Conservation (phyloP, 2,329 filamentous ascomycete genomes). For the Myriosclerotinia duriaeana region DNA sequence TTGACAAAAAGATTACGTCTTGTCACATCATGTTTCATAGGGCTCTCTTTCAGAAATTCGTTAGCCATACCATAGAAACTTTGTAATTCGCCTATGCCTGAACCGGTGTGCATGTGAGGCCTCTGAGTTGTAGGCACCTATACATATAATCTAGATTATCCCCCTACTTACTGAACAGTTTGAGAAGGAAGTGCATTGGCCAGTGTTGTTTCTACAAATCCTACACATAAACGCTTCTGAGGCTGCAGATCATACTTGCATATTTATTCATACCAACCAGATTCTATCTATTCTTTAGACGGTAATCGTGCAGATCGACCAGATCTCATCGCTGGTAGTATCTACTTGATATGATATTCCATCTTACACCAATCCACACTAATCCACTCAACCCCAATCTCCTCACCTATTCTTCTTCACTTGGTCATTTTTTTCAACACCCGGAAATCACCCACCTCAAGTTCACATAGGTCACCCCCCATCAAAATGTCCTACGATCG, state of each 20-base stretch:
- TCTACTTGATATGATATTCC: neutral
- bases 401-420: neutral
- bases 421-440: neutral
- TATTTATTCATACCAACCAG: neutral
- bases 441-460: neutral
- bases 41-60: neutral
- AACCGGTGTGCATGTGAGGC: neutral
- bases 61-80: neutral
- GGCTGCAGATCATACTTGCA: conserved; percentile 4
- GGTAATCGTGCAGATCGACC: neutral
- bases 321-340: neutral
- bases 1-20: neutral
- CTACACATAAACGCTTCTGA: neutral
- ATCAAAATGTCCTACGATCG: conserved; percentile 13
- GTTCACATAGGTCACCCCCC: no score
- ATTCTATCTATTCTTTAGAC: neutral
- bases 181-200: neutral
- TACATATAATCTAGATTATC: conserved; percentile 15
- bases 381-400: neutral
- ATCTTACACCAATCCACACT: neutral
- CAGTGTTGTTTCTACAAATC: conserved; percentile 3
- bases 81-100: neutral
- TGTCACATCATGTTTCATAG: conserved; percentile 7
- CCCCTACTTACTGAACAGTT: neutral
- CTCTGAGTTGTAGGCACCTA: neutral